phyloP scores from a whole-genome alignment of 31 red algal genomes.

The Bonnemaisonia californica region DNA sequence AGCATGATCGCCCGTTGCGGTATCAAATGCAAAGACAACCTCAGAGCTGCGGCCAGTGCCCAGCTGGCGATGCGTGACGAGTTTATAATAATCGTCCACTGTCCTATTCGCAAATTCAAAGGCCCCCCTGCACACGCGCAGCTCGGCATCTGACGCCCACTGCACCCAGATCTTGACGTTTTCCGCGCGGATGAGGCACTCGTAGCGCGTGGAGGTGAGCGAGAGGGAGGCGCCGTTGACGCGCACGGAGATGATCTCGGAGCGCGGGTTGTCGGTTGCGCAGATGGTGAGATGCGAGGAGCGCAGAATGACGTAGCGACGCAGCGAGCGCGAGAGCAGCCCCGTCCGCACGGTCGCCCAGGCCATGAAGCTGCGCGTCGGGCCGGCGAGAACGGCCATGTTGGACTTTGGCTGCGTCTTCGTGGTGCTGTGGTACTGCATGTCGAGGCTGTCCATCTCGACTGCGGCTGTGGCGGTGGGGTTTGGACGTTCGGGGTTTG shows the following conservation, averaged over 20 bases:
- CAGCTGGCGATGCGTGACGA: conserved; percentile 48
- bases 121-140: conserved; percentile 41
- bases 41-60: conserved; percentile 50
- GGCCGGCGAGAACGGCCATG: conserved; percentile 57
- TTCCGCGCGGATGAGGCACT: conserved; percentile 45
- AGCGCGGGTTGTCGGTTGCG: conserved; percentile 25
- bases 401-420: conserved; percentile 20
- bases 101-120: conserved; percentile 60
- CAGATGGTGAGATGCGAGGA: conserved; percentile 30
- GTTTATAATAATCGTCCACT: conserved; percentile 46
- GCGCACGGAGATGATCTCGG: conserved; percentile 18
- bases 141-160: conserved; percentile 54
- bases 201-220: conserved; percentile 16
- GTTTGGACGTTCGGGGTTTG: too few relatives aligned
- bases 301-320: conserved; percentile 49
- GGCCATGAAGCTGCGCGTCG: conserved; percentile 44
- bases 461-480: too few relatives aligned
- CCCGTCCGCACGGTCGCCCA: conserved; percentile 45
- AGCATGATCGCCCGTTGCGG: conserved; percentile 68
- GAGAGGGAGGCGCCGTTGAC: conserved; percentile 29
- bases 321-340: conserved; percentile 35
- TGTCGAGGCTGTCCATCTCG: too few relatives aligned
- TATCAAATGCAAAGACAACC: conserved; percentile 76
- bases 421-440: neutral
- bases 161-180: conserved; percentile 38